phyloP scores from a whole-genome alignment of 2,329 filamentous ascomycete species.

The Diaporthe citriasiana region DNA sequence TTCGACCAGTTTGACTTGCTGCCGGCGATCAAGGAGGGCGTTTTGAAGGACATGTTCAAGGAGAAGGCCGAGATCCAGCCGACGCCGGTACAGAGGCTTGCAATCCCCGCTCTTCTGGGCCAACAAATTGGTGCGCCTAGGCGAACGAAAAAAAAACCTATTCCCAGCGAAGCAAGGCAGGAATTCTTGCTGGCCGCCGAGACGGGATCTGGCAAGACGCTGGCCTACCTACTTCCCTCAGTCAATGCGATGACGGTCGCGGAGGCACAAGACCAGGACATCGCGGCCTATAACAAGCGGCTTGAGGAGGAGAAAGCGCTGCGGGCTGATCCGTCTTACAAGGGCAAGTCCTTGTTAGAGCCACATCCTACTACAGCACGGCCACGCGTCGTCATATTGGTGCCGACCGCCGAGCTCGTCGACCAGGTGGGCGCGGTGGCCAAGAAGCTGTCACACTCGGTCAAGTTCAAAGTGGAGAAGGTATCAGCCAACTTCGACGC shows the following conservation, averaged over 20 bases:
- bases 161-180: conserved; percentile 52
- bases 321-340: conserved; percentile 66
- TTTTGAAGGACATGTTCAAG: conserved; percentile 80
- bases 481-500: conserved; percentile 84
- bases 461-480: conserved; percentile 88
- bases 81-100: conserved; percentile 90
- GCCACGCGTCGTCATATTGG: conserved; percentile 86
- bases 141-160: conserved; percentile 49
- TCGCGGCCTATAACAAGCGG: conserved; percentile 70
- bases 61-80: conserved; percentile 82
- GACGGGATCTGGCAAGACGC: conserved; percentile 96
- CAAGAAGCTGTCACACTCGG: conserved; percentile 85
- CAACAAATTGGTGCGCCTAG: conserved; percentile 58
- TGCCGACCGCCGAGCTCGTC: conserved; percentile 94
- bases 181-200: conserved; percentile 91
- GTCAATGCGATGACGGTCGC: conserved; percentile 87
- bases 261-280: conserved; percentile 72
- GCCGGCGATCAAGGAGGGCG: conserved; percentile 77
- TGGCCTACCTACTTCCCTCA: conserved; percentile 89
- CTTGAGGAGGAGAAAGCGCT: conserved; percentile 69
- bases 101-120: conserved; percentile 84
- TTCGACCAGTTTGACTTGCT: conserved; percentile 88
- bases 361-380: conserved; percentile 81
- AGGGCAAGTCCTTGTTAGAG: conserved; percentile 76
- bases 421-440: conserved; percentile 85